Base-by-base conservation (phyloP, 192 early-diverging fungal genomes). In the Backusella psychrophila region DNA sequence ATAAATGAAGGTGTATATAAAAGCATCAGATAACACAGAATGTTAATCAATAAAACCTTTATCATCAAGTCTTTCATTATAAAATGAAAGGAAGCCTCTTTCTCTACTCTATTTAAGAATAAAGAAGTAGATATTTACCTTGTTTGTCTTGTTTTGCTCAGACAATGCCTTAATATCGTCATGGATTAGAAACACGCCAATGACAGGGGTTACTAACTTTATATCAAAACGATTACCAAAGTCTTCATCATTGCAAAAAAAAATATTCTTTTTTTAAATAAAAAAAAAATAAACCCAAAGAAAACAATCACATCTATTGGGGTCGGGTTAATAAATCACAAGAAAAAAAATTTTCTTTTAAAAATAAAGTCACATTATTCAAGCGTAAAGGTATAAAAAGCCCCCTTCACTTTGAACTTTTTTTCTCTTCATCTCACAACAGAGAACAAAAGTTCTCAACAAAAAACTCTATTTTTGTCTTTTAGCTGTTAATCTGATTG, bases 381-480 rank as follows among this genome's bases (percentile, higher is more conserved):
- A n/a, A 21, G 11, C 39, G 21, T 49, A 26, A 36, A 71, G 41
- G 70, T 71, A 71, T 71, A 71, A 71, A 71, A 49, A 71, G 70
- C 70, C 70, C 15, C 1, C 1, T 3, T 33, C 5, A 33, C 12
- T 44, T 71, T 26, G 21, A 26, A 26, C 29, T 34, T 2, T 66
- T 15, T 49, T 29, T 42, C 14, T 71, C 70, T 71, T 71, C 49
- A 71, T 71, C 70, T 71, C 70, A 71, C 70, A 49, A 71, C 44
- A 39, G 70, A 71, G 44, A 49, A 71, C 26, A 19, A 26, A 71
- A 49, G 26, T 71, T 49, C 44, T 71, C 44, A 49, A 34, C 14
- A 71, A 71, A 39, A 31, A 29, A 38, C 44, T 46, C 21, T 7
- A 71, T 33, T 46, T 42, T 17, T 42, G 26, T n/a, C 38, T 23